These are phyloP conservation scores for Rhamnella rubrinervis DNA, from an alignment of 331 rosid genomes.

Conservation along the genomic window DNA sequence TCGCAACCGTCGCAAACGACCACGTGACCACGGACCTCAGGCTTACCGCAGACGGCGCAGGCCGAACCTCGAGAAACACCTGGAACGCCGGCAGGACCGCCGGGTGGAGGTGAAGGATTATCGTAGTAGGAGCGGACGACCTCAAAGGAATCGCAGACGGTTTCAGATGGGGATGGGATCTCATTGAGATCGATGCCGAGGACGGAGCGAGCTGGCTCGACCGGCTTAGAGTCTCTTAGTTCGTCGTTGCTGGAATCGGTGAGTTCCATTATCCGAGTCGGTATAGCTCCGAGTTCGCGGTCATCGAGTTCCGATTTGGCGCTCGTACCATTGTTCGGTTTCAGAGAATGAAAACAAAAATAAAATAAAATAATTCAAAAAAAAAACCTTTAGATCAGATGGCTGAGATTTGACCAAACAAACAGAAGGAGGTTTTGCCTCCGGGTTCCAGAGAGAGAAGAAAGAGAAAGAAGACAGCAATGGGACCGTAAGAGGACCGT, in stretches of 20 bases:
- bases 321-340: conserved; percentile 58
- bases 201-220: conserved; percentile 54
- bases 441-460: conserved; percentile 1
- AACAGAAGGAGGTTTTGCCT: background rate
- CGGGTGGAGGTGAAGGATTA: conserved; percentile 76
- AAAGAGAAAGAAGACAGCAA: conserved; percentile 37
- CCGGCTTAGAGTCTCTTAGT: conserved; percentile 34
- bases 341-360: conserved; percentile 11
- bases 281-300: conserved; percentile 29
- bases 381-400: conserved; percentile 41
- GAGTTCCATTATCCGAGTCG: conserved; percentile 81
- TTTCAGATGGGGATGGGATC: conserved; percentile 93
- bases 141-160: conserved; percentile 75
- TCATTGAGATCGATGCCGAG: conserved; percentile 93
- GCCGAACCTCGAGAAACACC: conserved; percentile 25
- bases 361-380: background rate
- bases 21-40: conserved; percentile 46
- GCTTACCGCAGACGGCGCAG: conserved; percentile 58
- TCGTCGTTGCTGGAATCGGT: conserved; percentile 65
- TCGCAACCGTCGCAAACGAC: conserved; percentile 97
- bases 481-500: conserved; percentile 57
- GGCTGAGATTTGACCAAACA: conserved; percentile 33
- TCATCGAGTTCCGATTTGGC: conserved; percentile 38
- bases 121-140: conserved; percentile 78
- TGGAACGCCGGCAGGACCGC: conserved; percentile 63